Percentiles rank a stretch among this genome's conserved stretches.
phyloP scores from a whole-genome alignment of 2,329 filamentous ascomycete genomes.

The Fusarium caatingaense region DNA sequence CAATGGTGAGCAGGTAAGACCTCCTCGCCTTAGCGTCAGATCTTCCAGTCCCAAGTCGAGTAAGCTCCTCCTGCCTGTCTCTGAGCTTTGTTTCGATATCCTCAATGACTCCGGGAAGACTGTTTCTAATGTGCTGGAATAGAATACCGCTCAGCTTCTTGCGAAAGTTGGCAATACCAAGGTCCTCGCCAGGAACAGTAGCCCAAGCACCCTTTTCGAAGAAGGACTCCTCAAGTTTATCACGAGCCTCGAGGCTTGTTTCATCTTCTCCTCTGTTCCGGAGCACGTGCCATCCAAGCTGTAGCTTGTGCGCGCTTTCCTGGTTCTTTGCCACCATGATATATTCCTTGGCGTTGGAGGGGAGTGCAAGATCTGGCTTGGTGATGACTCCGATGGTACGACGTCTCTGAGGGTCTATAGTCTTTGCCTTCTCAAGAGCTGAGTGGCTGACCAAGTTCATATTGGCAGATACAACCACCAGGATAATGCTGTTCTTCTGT shows the following conservation, averaged over 20 bases:
- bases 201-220: constrained; percentile 48
- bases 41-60: constrained; percentile 1
- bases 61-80: constrained; percentile 18
- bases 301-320: constrained; percentile 47
- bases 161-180: background rate
- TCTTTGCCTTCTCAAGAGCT: constrained; percentile 58
- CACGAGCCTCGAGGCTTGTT: constrained; percentile 42
- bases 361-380: constrained; percentile 59
- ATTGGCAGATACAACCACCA: constrained; percentile 64
- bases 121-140: background rate
- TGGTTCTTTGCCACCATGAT: constrained; percentile 50
- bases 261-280: constrained; percentile 58
- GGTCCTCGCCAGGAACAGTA: constrained; percentile 18
- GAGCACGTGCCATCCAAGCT: constrained; percentile 65
- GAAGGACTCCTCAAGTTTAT: constrained; percentile 49
- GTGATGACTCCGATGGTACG: constrained; percentile 69
- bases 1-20: constrained; percentile 51
- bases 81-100: constrained; percentile 45
- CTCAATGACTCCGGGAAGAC: constrained; percentile 10
- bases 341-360: constrained; percentile 57
- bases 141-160: background rate
- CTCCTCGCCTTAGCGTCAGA: constrained; percentile 44
- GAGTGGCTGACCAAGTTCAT: constrained; percentile 63
- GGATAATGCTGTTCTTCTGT: constrained; percentile 68
- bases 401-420: constrained; percentile 55